Base-by-base conservation (phyloP, 176 grass and related monocot species). In the Oryza brachyantha region DNA sequence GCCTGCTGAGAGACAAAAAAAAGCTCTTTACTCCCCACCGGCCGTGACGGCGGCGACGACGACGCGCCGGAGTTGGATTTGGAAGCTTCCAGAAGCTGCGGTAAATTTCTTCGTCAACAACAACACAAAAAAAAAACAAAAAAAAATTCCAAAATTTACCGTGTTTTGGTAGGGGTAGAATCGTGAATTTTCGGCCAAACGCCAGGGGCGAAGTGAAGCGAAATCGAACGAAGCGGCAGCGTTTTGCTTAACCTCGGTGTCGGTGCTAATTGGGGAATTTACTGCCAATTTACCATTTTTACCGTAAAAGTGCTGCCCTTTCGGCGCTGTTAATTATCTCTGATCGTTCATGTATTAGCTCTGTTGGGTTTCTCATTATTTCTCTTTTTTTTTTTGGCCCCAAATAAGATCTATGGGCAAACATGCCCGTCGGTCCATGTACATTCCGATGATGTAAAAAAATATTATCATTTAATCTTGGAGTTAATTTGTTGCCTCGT, bases 1-100 rank as follows among this genome's bases (percentile, higher is more conserved):
- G 87, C 90, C 24, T 89, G 84, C 83, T 86, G 77, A 85, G 48
- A 52, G n/a, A n/a, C n/a, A n/a, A n/a, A n/a, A n/a, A n/a, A n/a
- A 50, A 21, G 46, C 46, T 52, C 21, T 0, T 5, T 5, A 1
- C 17, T 1, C 16, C 19, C 48, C 24, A 50, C 22, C 66, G 66
- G 22, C 55, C 54, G 29, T 71, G 82, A 69, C 39, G 64, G 46
- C 71, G 24, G 64, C 58, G 52, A 16, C n/a, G 52, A 16, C n/a
- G 11, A 4, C 19, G 2, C 68, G 76, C 61, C 76, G 84, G 76
- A 80, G 60, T 29, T 68, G 64, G 76, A 80, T 45, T 29, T 68
- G 64, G 81, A 76, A 67, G 60, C 31, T 55, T 74, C 12, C 14
- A 71, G 42, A 71, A 35, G 68, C 40, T 38, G 68, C 79, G 59